A percentile compares a stretch with the other conserved stretches of the same genome.
Conservation (phyloP, 2,329 filamentous ascomycete species). For the Pseudopyrenochaeta lycopersici region DNA sequence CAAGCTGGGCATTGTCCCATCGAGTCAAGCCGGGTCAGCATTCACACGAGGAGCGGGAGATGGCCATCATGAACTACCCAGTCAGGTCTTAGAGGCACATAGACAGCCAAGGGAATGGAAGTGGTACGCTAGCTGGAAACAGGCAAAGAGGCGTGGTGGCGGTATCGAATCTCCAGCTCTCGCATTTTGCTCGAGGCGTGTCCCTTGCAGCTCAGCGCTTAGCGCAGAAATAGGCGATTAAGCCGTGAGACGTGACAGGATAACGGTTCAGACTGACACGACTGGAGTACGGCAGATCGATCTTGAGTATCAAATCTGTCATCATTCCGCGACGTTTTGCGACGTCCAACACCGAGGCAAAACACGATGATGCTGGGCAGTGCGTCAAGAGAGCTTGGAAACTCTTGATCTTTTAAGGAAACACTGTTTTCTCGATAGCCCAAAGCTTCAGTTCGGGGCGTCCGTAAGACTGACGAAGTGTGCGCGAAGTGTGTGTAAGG, state of each 20-base stretch:
- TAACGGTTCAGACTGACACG: not conserved
- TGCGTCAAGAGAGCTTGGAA: not conserved
- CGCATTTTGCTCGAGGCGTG: not conserved
- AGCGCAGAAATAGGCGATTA: not conserved
- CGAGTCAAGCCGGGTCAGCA: not conserved
- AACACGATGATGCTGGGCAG: not conserved
- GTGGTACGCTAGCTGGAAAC: not conserved
- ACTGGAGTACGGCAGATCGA: not conserved
- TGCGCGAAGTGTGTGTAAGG: not conserved
- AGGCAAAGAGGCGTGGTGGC: not conserved
- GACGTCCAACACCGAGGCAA: not conserved
- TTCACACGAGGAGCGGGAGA: not conserved
- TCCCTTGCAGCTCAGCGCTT: not conserved
- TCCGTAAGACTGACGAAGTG: not conserved
- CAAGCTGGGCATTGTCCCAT: not conserved
- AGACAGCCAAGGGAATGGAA: not conserved
- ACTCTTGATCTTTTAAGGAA: not conserved
- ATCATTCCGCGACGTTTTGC: not conserved
- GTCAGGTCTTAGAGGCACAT: not conserved
- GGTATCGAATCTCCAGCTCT: conserved; percentile 4
- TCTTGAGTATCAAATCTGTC: not conserved
- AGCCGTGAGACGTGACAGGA: not conserved
- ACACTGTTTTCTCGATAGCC: not conserved
- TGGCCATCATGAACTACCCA: conserved; percentile 1
- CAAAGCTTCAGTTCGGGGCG: not conserved